Evolutionary conservation across 2,329 filamentous ascomycete species (phyloP), one percentile per base, ranked within the genome.

Genomic region (Cryoendolithus antarcticus): DNA sequence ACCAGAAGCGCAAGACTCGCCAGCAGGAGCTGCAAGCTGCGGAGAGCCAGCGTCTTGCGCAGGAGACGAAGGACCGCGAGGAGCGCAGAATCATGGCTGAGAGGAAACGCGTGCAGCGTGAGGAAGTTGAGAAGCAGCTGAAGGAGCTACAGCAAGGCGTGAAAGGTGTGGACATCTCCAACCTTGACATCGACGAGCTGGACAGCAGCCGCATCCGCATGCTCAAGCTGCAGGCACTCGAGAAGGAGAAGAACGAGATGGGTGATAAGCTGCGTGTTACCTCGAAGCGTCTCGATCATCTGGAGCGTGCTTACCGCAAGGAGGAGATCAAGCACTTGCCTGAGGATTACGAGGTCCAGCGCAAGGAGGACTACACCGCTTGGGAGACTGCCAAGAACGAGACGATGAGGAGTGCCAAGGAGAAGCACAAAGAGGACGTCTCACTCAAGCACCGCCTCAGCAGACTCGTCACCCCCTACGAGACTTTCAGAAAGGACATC

Each of bases 191-290:
- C 61, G 86, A 86, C 62, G 65, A 69, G 37, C 58, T 71, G 8
- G 66, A 70, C 52, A 65, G 63, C 27, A 55, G 58, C 37, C 80
- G 82, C 48, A 83, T 98, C 52, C 88, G 91, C 60, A 82, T 84
- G 51, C 82, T 98, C 67, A 96, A 96, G 72, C 75, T 98, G 42
- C 82, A 85, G 44, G 89, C 94, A 64, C 76, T 98, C 8, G 91
- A 96, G 67, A 88, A 89, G 53, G 91, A 96, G 71, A 98, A 96
- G 80, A 93, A 89, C 57, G 86, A 91, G 57, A 79, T 95, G 50
- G 85, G 83, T 48, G 86, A 95, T 65, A 86, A 83, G 60, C 76
- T 96, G 38, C 81, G 86, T 54, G 77, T 93, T 53, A 93, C 88
- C 44, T 86, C 82, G 61, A 96, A 95, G 76, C 82, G 91, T 48